Evolutionary conservation across 2,329 filamentous ascomycete genomes (phyloP).

Genomic region (Paecilomyces formosus): DNA sequence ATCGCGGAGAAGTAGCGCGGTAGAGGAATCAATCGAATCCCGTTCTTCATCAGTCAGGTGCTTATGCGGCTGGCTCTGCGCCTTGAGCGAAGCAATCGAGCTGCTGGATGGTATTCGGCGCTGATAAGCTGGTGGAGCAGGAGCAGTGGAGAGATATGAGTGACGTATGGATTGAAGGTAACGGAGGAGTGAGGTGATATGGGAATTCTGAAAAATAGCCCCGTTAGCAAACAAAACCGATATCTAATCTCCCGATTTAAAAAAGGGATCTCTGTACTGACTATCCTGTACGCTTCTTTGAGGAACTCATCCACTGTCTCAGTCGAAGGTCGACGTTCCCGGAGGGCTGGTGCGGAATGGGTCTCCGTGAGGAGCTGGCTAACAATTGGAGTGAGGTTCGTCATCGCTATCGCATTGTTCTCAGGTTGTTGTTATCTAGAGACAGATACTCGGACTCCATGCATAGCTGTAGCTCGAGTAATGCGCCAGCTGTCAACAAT

Average conservation of each 20-base stretch:
- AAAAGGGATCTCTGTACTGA: conserved; percentile 26
- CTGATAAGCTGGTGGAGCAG: conserved; percentile 49
- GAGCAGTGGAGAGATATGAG: conserved; percentile 79
- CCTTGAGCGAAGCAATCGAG: conserved; percentile 26
- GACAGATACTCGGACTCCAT: not conserved
- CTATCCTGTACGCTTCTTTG: conserved; percentile 89
- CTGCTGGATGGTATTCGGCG: conserved; percentile 29
- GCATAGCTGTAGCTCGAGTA: not conserved
- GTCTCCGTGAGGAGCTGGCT: conserved; percentile 25
- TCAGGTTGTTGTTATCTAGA: not conserved
- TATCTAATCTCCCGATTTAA: not conserved
- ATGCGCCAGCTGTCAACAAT: not conserved
- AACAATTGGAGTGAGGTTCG: conserved; percentile 33
- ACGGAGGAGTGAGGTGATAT: conserved; percentile 70
- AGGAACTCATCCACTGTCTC: conserved; percentile 70
- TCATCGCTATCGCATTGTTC: conserved; percentile 20
- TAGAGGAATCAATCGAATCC: conserved; percentile 79
- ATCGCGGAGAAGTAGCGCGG: conserved; percentile 76
- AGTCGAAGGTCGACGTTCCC: conserved; percentile 18
- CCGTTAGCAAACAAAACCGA: not conserved
- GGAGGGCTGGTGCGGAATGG: conserved; percentile 28
- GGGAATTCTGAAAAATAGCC: conserved; percentile 57
- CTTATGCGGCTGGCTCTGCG: conserved; percentile 38
- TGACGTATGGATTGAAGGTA: conserved; percentile 80
- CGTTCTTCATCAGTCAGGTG: conserved; percentile 73